Percentiles rank a stretch among this genome's conserved stretches.
Conservation (phyloP, 1,284 basidiomycete species). For the Ceratobasidium sp. region DNA sequence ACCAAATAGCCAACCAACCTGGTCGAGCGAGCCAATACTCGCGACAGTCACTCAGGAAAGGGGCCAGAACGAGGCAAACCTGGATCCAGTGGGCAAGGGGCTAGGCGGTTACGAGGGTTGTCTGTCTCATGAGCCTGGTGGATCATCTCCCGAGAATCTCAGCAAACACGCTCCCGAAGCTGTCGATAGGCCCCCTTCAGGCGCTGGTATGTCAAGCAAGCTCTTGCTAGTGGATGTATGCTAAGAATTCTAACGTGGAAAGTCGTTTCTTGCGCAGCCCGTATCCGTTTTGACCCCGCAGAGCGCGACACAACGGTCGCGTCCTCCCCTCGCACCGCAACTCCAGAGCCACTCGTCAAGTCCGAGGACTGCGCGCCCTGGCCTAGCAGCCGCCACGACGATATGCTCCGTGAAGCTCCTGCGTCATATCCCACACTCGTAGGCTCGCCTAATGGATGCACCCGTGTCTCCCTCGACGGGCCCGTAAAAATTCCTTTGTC, state of each 20-base stretch:
- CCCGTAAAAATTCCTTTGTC: not conserved
- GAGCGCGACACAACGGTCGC: not conserved
- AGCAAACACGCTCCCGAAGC: not conserved
- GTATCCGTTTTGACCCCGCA: not conserved
- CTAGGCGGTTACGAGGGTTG: not conserved
- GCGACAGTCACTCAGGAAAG: not conserved
- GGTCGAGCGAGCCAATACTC: not conserved
- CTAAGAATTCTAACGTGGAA: not conserved
- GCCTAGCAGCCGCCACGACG: not conserved
- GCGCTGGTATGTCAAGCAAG: not conserved
- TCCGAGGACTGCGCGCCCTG: not conserved
- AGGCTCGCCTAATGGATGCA: not conserved
- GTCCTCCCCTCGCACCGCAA: not conserved
- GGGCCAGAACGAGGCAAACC: not conserved
- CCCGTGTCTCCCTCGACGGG: not conserved
- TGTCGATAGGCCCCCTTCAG: not conserved
- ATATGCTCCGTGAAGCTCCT: not conserved
- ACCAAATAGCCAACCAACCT: not conserved
- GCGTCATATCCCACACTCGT: not conserved
- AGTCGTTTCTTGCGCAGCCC: not conserved
- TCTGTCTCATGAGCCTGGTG: not conserved
- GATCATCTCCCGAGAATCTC: not conserved
- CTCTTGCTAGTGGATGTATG: not conserved
- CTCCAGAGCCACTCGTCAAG: not conserved
- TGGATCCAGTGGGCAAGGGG: not conserved